Evolutionary conservation across 305 asterid species (phyloP).

Genomic region (Euphrasia arctica): DNA sequence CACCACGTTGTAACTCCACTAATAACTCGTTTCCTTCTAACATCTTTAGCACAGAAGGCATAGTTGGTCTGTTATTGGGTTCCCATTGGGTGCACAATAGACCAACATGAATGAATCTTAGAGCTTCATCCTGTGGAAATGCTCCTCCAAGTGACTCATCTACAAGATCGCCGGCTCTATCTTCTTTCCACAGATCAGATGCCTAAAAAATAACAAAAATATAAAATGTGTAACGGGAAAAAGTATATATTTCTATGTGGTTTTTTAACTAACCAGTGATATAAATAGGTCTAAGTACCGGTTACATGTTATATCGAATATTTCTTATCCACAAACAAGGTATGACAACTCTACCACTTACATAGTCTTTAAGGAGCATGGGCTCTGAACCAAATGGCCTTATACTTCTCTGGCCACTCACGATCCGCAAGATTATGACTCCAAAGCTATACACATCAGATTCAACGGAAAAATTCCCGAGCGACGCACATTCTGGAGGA

Average conservation of each 20-base stretch:
- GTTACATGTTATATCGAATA: not conserved
- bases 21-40: constrained; percentile 20
- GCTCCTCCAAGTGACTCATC: constrained; percentile 22
- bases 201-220: constrained; percentile 3
- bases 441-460: constrained; percentile 27
- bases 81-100: constrained; percentile 28
- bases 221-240: not conserved
- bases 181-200: constrained; percentile 13
- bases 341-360: not conserved
- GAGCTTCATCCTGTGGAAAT: constrained; percentile 20
- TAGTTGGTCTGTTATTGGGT: constrained; percentile 27
- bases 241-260: not conserved
- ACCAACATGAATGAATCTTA: constrained; percentile 21
- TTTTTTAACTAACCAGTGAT: not conserved
- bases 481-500: not conserved
- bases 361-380: not conserved
- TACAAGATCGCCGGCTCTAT: constrained; percentile 18
- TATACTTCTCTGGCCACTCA: constrained; percentile 19
- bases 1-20: not conserved
- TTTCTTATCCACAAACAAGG: not conserved
- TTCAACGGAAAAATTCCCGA: constrained; percentile 11
- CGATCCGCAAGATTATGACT: constrained; percentile 19
- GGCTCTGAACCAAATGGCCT: not conserved
- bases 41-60: constrained; percentile 26
- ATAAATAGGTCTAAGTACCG: not conserved